These are phyloP conservation scores for Fragosphaeria purpurea DNA, from an alignment of 2,329 filamentous ascomycete genomes.

Conservation along the genomic window DNA sequence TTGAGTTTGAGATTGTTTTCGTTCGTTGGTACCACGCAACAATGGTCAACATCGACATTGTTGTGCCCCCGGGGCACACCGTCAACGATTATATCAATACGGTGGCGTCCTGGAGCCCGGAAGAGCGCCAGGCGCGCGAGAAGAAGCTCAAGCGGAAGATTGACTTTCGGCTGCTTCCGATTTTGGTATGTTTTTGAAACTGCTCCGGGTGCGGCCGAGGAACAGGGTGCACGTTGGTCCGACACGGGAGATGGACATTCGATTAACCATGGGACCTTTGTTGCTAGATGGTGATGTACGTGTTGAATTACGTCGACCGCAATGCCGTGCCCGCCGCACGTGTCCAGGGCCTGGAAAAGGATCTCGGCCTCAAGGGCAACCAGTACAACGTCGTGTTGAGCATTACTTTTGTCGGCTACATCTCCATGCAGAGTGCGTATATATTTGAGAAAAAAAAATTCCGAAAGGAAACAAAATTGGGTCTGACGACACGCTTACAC, in stretches of 20 bases:
- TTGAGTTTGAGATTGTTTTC: too few species aligned
- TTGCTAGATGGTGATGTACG: conserved; percentile 39
- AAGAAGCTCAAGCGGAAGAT: conserved; percentile 46
- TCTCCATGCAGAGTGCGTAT: conserved; percentile 13
- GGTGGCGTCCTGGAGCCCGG: not conserved
- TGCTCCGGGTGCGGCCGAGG: too few species aligned
- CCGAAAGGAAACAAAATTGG: too few species aligned
- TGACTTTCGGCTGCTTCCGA: conserved; percentile 46
- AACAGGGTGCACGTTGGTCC: too few species aligned
- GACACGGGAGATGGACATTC: too few species aligned
- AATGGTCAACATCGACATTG: conserved; percentile 1
- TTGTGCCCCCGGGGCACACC: not conserved
- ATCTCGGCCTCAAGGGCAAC: conserved; percentile 27
- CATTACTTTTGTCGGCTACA: conserved; percentile 24
- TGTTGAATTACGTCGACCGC: conserved; percentile 48
- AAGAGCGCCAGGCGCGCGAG: conserved; percentile 26
- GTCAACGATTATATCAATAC: not conserved
- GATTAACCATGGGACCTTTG: too few species aligned
- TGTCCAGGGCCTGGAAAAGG: conserved; percentile 33
- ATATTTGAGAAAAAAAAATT: too few species aligned
- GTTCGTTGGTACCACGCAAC: too few species aligned
- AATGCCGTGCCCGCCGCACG: conserved; percentile 25
- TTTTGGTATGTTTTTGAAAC: conserved; percentile 30
- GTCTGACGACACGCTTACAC: not conserved
- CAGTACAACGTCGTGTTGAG: conserved; percentile 28